A percentile compares a stretch with the other conserved stretches of the same genome.
These are phyloP conservation scores for Podospora sp. DNA, from an alignment of 495 filamentous ascomycete genomes.

Conservation along the genomic window DNA sequence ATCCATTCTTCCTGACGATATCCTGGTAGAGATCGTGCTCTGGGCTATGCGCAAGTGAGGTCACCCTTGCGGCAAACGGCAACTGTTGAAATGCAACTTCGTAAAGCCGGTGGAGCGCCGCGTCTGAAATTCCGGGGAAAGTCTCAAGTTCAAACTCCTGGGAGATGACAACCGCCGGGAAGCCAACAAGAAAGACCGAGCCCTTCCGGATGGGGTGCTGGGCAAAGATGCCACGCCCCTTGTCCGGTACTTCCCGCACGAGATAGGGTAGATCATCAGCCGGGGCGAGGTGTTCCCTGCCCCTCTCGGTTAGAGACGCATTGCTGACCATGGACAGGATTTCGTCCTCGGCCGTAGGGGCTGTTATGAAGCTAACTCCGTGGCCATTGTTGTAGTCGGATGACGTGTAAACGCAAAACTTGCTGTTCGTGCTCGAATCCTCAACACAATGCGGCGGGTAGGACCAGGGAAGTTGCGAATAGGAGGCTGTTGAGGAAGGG, in stretches of 20 bases:
- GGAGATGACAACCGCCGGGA: not conserved
- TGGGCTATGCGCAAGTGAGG: not conserved
- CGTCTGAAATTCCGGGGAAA: not conserved
- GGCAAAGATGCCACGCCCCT: not conserved
- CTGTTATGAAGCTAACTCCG: not conserved
- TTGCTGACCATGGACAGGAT: not conserved
- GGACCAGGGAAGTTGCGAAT: not conserved
- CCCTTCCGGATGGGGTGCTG: not conserved
- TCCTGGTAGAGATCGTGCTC: not conserved
- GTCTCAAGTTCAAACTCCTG: not conserved
- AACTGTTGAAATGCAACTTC: not conserved
- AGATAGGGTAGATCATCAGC: not conserved
- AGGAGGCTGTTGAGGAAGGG: not conserved
- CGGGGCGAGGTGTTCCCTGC: not conserved
- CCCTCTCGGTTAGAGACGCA: not conserved
- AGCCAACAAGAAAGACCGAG: not conserved
- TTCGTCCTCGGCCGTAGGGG: not conserved
- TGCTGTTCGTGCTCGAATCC: not conserved
- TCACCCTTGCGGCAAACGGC: not conserved
- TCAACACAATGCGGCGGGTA: not conserved
- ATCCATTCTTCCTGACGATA: not conserved
- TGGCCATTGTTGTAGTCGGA: not conserved
- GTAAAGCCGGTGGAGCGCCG: not conserved
- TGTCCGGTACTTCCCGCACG: not conserved
- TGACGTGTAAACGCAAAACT: not conserved